Evolutionary conservation across 495 filamentous ascomycete species (phyloP).

Genomic region (Thermothielavioides terrestris): DNA sequence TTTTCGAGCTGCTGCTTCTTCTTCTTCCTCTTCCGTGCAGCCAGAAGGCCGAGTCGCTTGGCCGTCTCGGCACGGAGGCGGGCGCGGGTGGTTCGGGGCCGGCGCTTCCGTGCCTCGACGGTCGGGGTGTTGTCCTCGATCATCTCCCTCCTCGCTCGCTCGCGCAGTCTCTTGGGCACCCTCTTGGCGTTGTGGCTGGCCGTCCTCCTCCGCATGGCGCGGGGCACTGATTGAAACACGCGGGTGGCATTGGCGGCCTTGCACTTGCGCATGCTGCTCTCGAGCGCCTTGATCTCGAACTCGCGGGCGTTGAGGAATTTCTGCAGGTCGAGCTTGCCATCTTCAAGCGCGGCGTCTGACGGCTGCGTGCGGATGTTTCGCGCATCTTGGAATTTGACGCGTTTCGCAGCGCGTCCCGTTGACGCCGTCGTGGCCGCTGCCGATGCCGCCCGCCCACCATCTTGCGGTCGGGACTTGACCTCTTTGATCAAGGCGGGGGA

Average conservation of each 20-base stretch:
- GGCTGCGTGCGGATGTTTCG: constrained; percentile 67
- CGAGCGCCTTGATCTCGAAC: constrained; percentile 80
- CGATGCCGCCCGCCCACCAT: no score
- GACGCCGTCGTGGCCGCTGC: no score
- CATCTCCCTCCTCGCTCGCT: constrained; percentile 72
- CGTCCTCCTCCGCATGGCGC: constrained; percentile 72
- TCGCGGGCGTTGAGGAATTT: constrained; percentile 76
- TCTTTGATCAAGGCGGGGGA: constrained; percentile 8
- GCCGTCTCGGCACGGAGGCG: constrained; percentile 77
- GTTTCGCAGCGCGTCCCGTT: constrained; percentile 29
- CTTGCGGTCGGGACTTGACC: background rate
- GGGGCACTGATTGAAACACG: constrained; percentile 84
- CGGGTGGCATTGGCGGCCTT: constrained; percentile 58
- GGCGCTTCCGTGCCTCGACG: constrained; percentile 60
- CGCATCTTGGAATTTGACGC: constrained; percentile 58
- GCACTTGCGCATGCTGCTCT: constrained; percentile 65
- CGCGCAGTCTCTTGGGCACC: constrained; percentile 70
- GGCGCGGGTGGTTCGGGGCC: constrained; percentile 55
- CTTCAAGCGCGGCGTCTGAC: constrained; percentile 58
- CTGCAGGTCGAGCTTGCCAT: constrained; percentile 70
- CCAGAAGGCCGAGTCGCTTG: constrained; percentile 58
- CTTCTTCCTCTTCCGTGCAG: constrained; percentile 46
- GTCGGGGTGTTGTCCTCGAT: constrained; percentile 86
- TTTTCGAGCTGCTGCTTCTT: constrained; percentile 45
- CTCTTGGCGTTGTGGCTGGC: constrained; percentile 92